phyloP scores from a whole-genome alignment of 768 basidiomycete species.

The Boletus patriciae region DNA sequence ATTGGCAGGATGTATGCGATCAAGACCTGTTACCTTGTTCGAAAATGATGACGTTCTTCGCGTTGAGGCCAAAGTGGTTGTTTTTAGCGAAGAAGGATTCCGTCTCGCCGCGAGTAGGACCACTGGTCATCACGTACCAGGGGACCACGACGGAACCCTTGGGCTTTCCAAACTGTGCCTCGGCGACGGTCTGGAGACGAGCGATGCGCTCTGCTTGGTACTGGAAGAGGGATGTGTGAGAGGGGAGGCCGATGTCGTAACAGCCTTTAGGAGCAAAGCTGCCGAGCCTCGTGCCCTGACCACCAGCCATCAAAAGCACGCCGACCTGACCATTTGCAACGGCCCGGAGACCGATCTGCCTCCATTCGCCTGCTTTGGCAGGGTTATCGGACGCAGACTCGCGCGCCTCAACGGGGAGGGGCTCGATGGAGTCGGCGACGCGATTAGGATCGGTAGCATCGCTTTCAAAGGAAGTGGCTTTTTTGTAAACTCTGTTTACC shows the following conservation, averaged over 20 bases:
- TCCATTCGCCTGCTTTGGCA: slow-evolving; percentile 70
- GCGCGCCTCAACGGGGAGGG: slow-evolving; percentile 75
- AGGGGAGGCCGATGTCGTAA: slow-evolving; percentile 95
- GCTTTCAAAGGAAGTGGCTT: slow-evolving; percentile 69
- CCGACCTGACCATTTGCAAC: slow-evolving; percentile 82
- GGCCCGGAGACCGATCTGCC: slow-evolving; percentile 73
- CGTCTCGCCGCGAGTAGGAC: slow-evolving; percentile 87
- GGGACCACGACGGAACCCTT: slow-evolving; percentile 71
- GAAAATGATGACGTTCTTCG: slow-evolving; percentile 86
- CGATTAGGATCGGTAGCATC: slow-evolving; percentile 41
- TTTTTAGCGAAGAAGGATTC: slow-evolving; percentile 80
- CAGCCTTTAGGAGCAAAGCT: slow-evolving; percentile 94
- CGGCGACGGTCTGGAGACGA: slow-evolving; percentile 77
- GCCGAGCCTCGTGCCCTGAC: slow-evolving; percentile 94
- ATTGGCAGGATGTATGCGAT: not conserved
- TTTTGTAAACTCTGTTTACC: slow-evolving; percentile 85
- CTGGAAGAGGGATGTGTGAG: slow-evolving; percentile 92
- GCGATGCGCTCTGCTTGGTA: slow-evolving; percentile 96
- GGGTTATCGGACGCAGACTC: slow-evolving; percentile 58
- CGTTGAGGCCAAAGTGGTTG: slow-evolving; percentile 76
- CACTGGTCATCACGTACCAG: slow-evolving; percentile 99
- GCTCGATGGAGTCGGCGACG: slow-evolving; percentile 60
- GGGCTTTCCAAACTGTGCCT: slow-evolving; percentile 50
- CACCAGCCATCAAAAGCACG: slow-evolving; percentile 97
- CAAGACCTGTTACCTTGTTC: slow-evolving; percentile 75